Percentiles rank a stretch among this genome's conserved stretches.
Conservation (phyloP, 306 rosid species). For the Dalbergia cochinchinensis region DNA sequence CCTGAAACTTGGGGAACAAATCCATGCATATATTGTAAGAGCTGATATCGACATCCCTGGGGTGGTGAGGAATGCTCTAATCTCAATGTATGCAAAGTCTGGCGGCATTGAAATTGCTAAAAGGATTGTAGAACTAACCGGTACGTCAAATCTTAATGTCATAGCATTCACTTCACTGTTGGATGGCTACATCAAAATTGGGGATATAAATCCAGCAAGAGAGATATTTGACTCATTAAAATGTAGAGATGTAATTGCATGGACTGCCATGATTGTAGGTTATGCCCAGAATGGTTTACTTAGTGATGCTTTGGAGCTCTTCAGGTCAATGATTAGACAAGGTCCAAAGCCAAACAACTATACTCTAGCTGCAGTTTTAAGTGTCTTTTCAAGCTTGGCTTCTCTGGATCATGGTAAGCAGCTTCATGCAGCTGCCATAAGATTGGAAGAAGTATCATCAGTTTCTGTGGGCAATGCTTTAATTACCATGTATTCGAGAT, state of each 20-base stretch:
- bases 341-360: conserved; percentile 84
- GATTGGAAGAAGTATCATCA: conserved; percentile 67
- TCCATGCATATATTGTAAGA: conserved; percentile 71
- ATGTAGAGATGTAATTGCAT: conserved; percentile 74
- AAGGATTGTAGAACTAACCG: conserved; percentile 57
- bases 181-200: conserved; percentile 84
- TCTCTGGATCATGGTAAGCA: conserved; percentile 84
- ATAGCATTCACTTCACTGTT: conserved; percentile 86
- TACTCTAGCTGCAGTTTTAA: conserved; percentile 77
- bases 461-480: conserved; percentile 85
- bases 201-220: conserved; percentile 78
- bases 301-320: conserved; percentile 71
- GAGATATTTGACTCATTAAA: conserved; percentile 77
- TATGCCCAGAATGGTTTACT: conserved; percentile 73
- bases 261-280: conserved; percentile 97
- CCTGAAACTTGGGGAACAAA: conserved; percentile 76
- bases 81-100: conserved; percentile 84
- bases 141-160: conserved; percentile 62
- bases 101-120: conserved; percentile 70
- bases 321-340: conserved; percentile 68
- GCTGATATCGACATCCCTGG: conserved; percentile 55
- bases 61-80: conserved; percentile 69
- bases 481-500: conserved; percentile 85
- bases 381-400: conserved; percentile 78
- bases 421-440: conserved; percentile 74